Conservation (phyloP, 371 early-diverging fungal genomes). For the Mucor mucedo region DNA sequence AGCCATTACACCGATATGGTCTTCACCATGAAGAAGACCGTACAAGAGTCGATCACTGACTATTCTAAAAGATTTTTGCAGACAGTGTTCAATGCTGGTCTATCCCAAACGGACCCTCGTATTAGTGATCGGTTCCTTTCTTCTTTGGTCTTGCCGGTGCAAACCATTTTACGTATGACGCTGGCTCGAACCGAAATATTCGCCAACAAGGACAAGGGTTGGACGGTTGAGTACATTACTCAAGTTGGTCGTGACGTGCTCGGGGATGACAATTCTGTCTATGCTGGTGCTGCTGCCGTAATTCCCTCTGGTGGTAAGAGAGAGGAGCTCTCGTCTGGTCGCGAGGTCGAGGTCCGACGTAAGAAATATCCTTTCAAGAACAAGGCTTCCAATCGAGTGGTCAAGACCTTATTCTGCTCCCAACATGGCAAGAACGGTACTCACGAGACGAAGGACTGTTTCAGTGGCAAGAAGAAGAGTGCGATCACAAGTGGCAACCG, state of each 20-base stretch:
- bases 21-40: background rate
- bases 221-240: background rate
- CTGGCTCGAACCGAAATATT: too few species aligned
- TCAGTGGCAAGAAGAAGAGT: too few species aligned
- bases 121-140: constrained; percentile 3
- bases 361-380: too few species aligned
- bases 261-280: constrained; percentile 7
- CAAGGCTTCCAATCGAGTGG: too few species aligned
- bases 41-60: background rate
- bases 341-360: too few species aligned
- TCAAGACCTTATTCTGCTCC: too few species aligned
- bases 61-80: constrained; percentile 1
- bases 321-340: too few species aligned
- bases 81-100: constrained; percentile 4
- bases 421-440: too few species aligned
- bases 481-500: too few species aligned
- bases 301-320: too few species aligned
- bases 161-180: background rate
- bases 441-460: too few species aligned
- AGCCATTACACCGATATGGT: background rate
- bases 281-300: background rate
- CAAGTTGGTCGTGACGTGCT: constrained; percentile 6
- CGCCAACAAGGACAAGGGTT: background rate
- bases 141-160: background rate
- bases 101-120: background rate